Conservation (phyloP, 1,139 yeast genomes). For the Kodamaea fungicola region DNA sequence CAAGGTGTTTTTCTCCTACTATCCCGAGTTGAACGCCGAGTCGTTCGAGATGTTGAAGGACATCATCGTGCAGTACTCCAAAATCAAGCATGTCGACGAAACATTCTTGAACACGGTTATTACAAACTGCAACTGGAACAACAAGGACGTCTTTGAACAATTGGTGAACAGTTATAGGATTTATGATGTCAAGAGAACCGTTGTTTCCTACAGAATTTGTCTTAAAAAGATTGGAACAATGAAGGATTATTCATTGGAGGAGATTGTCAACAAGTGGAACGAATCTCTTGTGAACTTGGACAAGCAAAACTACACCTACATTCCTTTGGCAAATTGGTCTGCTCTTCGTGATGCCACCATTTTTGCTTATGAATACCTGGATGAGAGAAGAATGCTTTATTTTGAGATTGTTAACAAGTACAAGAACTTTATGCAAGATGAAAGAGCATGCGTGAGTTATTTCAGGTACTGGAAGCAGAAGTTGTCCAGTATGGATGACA, state of each 20-base stretch:
- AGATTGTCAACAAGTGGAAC: slow-evolving; percentile 60
- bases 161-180: slow-evolving; percentile 59
- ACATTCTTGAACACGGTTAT: slow-evolving; percentile 77
- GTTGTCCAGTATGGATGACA: slow-evolving; percentile 17
- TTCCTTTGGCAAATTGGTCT: slow-evolving; percentile 87
- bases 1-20: slow-evolving; percentile 60
- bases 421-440: slow-evolving; percentile 43
- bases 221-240: slow-evolving; percentile 73
- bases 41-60: slow-evolving; percentile 58
- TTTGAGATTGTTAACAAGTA: slow-evolving; percentile 55
- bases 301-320: slow-evolving; percentile 50
- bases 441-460: slow-evolving; percentile 18
- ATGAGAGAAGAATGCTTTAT: slow-evolving; percentile 52
- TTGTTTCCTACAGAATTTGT: slow-evolving; percentile 72
- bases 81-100: slow-evolving; percentile 61
- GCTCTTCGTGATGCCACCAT: slow-evolving; percentile 78
- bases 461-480: slow-evolving; percentile 27
- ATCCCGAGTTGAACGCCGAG: slow-evolving; percentile 51
- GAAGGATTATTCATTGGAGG: slow-evolving; percentile 47
- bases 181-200: slow-evolving; percentile 58
- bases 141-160: slow-evolving; percentile 60
- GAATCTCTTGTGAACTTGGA: slow-evolving; percentile 55
- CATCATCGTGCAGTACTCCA: slow-evolving; percentile 55
- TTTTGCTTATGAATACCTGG: slow-evolving; percentile 33
- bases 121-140: slow-evolving; percentile 69